Percentiles rank a stretch among this genome's conserved stretches.
phyloP scores from a whole-genome alignment of 106 monocot genomes.

The Vanilla planifolia region DNA sequence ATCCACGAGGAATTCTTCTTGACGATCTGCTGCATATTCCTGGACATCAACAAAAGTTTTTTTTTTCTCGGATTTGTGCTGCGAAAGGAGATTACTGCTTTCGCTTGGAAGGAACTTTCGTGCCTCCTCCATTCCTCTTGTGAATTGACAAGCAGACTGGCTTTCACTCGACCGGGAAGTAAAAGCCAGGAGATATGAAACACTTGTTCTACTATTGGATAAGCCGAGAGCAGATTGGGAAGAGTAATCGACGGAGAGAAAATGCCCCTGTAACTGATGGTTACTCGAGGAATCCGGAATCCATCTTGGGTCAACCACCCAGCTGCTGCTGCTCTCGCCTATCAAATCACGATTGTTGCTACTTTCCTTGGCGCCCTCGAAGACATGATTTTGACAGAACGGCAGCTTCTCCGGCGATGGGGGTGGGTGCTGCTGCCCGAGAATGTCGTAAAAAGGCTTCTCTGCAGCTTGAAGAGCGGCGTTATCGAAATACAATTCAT shows the following conservation, averaged over 20 bases:
- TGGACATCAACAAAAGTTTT: constrained; percentile 37
- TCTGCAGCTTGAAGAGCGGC: constrained; percentile 60
- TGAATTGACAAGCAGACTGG: constrained; percentile 50
- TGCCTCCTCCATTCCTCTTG: constrained; percentile 68
- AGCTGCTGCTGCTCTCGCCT: constrained; percentile 3
- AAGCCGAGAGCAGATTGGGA: too few species aligned
- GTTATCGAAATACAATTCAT: constrained; percentile 33
- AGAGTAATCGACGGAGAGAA: too few species aligned
- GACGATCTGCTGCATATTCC: constrained; percentile 15
- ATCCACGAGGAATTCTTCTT: neutral
- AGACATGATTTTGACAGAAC: neutral
- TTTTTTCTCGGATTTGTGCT: too few species aligned
- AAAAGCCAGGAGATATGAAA: constrained; percentile 3
- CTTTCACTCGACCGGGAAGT: constrained; percentile 13
- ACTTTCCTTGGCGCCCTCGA: constrained; percentile 12
- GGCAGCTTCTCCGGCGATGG: constrained; percentile 11
- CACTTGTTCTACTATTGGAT: too few species aligned
- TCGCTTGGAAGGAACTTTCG: constrained; percentile 58
- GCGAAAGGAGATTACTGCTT: too few species aligned
- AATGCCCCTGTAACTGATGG: too few species aligned
- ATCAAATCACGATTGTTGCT: constrained; percentile 1
- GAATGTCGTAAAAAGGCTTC: constrained; percentile 82
- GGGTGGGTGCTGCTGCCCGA: constrained; percentile 56
- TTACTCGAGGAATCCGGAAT: constrained; percentile 1
- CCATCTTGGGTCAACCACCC: neutral